These are phyloP conservation scores for Aspergillus bertholletiae DNA, from an alignment of 495 filamentous ascomycete species.

Conservation along the genomic window DNA sequence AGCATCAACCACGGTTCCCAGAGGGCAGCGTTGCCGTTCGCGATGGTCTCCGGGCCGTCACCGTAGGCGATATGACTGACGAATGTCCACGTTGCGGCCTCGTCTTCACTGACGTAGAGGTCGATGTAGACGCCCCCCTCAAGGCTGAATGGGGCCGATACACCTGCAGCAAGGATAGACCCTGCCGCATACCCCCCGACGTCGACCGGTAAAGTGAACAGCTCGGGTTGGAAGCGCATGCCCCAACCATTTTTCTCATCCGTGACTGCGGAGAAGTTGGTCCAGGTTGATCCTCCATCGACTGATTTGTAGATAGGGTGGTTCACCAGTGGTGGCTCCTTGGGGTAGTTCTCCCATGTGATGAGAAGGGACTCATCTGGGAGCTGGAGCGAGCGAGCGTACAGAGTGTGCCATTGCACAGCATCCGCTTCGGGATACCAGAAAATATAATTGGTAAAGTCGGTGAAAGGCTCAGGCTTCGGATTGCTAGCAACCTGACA, in stretches of 20 bases:
- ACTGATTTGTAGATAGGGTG: background rate
- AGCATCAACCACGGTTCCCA: conserved; percentile 4
- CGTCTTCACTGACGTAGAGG: background rate
- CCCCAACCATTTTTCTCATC: background rate
- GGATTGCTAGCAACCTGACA: background rate
- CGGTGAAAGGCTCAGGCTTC: background rate
- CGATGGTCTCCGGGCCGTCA: background rate
- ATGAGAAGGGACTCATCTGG: conserved; percentile 15
- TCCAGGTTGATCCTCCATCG: conserved; percentile 6
- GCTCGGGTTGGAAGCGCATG: conserved; percentile 2
- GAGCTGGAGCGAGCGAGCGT: conserved; percentile 10
- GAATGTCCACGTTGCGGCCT: background rate
- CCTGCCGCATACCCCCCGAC: background rate
- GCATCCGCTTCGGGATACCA: background rate
- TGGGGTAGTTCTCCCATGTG: conserved; percentile 58
- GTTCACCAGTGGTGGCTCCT: conserved; percentile 43
- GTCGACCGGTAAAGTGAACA: background rate
- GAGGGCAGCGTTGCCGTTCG: background rate
- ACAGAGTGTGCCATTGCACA: conserved; percentile 5
- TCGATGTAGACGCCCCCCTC: background rate
- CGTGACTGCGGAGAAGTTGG: background rate
- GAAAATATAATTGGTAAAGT: conserved; percentile 3
- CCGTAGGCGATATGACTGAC: conserved; percentile 1
- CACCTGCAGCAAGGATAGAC: conserved; percentile 1
- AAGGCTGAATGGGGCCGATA: background rate